Conservation (phyloP, 495 filamentous ascomycete species). For the Penicillium herquei region DNA sequence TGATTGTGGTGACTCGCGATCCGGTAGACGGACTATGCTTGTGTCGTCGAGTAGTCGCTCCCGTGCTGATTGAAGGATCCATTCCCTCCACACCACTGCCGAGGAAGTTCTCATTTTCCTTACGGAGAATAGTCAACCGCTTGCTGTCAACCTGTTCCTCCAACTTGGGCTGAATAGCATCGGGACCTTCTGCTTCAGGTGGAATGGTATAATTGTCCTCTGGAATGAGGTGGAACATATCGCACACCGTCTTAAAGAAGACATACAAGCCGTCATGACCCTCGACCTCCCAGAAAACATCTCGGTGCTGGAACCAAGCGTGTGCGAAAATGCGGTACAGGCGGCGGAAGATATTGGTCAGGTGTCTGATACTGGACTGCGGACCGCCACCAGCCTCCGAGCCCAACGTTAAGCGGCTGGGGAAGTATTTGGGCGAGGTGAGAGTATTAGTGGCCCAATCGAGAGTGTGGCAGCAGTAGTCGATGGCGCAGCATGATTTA, state of each 20-base stretch:
- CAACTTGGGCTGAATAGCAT: constrained; percentile 42
- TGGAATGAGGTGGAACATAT: constrained; percentile 81
- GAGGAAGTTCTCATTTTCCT: constrained; percentile 30
- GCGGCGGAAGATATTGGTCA: constrained; percentile 90
- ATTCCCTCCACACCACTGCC: constrained; percentile 21
- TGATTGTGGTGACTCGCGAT: constrained; percentile 68
- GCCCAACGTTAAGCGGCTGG: constrained; percentile 75
- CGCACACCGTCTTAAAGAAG: constrained; percentile 96
- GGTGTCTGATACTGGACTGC: constrained; percentile 67
- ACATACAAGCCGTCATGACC: constrained; percentile 81
- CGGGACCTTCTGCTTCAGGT: constrained; percentile 81
- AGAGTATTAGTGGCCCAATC: constrained; percentile 94
- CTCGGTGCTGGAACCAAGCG: constrained; percentile 95
- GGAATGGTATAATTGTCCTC: constrained; percentile 95
- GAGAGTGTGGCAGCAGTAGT: constrained; percentile 97
- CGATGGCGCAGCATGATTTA: constrained; percentile 94
- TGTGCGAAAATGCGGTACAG: constrained; percentile 97
- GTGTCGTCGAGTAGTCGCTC: constrained; percentile 70
- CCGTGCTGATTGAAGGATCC: constrained; percentile 47
- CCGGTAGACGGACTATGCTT: constrained; percentile 74
- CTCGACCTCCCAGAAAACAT: constrained; percentile 97
- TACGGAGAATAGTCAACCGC: constrained; percentile 47
- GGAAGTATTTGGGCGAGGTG: constrained; percentile 87
- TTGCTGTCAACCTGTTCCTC: constrained; percentile 35
- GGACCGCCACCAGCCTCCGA: constrained; percentile 59